Evolutionary conservation across 2,329 filamentous ascomycete species (phyloP).

Genomic region (Cladophialophora bantiana): DNA sequence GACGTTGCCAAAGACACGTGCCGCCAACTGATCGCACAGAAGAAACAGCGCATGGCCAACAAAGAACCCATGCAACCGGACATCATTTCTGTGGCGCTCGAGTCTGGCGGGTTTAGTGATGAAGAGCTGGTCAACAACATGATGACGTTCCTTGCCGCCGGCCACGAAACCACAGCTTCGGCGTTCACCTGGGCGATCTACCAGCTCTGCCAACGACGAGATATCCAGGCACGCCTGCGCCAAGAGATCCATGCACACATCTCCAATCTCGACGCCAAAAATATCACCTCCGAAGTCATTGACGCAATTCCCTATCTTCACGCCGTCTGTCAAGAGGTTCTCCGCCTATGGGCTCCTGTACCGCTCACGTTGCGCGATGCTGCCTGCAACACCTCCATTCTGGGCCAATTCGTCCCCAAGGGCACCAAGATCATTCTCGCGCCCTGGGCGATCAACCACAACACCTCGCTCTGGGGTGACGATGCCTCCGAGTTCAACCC

Average conservation of each 20-base stretch:
- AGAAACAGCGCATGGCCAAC: slow-evolving; percentile 65
- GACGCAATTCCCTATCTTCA: slow-evolving; percentile 80
- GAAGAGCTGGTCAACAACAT: slow-evolving; percentile 85
- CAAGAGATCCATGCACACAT: slow-evolving; percentile 42
- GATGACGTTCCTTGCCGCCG: slow-evolving; percentile 87
- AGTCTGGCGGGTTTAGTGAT: slow-evolving; percentile 76
- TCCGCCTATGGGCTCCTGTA: slow-evolving; percentile 76
- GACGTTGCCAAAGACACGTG: slow-evolving; percentile 70
- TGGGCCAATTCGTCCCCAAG: slow-evolving; percentile 70
- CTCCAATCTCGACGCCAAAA: slow-evolving; percentile 42
- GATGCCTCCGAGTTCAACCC: slow-evolving; percentile 80
- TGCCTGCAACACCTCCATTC: slow-evolving; percentile 68
- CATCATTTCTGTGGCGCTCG: slow-evolving; percentile 80
- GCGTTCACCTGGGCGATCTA: slow-evolving; percentile 44
- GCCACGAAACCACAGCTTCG: slow-evolving; percentile 44
- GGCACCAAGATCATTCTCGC: slow-evolving; percentile 73
- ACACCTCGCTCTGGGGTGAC: slow-evolving; percentile 73
- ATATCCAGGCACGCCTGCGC: slow-evolving; percentile 42
- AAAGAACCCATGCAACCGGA: slow-evolving; percentile 65
- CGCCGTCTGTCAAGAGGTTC: slow-evolving; percentile 77
- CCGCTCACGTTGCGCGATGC: slow-evolving; percentile 73
- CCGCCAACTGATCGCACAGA: slow-evolving; percentile 71
- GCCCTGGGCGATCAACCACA: slow-evolving; percentile 73
- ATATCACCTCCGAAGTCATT: slow-evolving; percentile 54
- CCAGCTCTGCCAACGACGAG: slow-evolving; percentile 41